Conservation (phyloP, 2,329 filamentous ascomycete species). For the Beauveria asiatica region DNA sequence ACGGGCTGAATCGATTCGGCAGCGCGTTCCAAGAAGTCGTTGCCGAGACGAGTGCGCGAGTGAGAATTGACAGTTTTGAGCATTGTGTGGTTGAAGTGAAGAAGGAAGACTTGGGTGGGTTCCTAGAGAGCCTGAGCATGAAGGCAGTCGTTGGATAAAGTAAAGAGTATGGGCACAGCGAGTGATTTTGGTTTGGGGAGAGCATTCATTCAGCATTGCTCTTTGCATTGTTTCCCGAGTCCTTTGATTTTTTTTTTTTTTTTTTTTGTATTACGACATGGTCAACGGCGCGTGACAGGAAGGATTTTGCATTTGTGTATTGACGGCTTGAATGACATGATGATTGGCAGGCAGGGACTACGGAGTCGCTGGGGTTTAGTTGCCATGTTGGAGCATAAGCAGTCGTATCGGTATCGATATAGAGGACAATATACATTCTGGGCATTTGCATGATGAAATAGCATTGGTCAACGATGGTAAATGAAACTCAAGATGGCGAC, state of each 20-base stretch:
- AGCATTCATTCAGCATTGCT: not conserved
- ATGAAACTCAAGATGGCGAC: no score
- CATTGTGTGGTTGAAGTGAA: conserved; percentile 96
- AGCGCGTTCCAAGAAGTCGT: conserved; percentile 94
- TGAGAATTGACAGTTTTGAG: conserved; percentile 93
- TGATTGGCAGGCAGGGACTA: not conserved
- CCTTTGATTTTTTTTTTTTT: not conserved
- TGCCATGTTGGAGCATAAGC: not conserved
- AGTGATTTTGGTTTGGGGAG: conserved; percentile 1
- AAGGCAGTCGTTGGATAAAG: conserved; percentile 66
- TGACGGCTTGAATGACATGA: not conserved
- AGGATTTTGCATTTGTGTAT: not conserved
- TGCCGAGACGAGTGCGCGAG: conserved; percentile 78
- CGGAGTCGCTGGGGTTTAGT: not conserved
- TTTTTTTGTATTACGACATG: not conserved
- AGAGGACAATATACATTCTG: not conserved
- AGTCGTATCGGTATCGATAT: conserved; percentile 4
- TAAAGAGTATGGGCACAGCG: not conserved
- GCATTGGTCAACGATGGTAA: no score
- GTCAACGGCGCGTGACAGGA: not conserved
- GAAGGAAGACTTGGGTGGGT: conserved; percentile 86
- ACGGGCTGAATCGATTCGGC: conserved; percentile 82
- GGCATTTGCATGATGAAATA: conserved; percentile 3
- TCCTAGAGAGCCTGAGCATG: conserved; percentile 85
- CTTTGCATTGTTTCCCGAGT: not conserved